These are phyloP conservation scores for Nidularia sp. DNA, from an alignment of 768 basidiomycete species.

Conservation along the genomic window DNA sequence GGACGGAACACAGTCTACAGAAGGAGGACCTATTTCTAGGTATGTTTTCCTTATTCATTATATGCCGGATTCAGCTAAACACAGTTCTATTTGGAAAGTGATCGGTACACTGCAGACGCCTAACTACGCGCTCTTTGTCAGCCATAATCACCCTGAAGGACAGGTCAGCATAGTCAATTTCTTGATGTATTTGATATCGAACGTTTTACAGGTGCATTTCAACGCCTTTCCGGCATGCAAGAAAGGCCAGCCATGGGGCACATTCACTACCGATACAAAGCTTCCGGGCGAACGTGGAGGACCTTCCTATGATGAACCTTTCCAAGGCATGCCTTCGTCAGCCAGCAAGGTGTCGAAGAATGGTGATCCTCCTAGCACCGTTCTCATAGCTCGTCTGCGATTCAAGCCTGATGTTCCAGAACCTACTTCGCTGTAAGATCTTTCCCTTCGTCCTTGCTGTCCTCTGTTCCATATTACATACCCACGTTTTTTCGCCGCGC, in stretches of 20 bases:
- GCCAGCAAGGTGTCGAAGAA: constrained; percentile 38
- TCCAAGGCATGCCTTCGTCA: constrained; percentile 14
- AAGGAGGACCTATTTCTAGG: constrained; percentile 60
- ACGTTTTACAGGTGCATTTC: constrained; percentile 37
- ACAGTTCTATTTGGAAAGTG: constrained; percentile 24
- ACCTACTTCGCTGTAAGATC: constrained; percentile 32
- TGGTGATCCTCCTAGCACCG: constrained; percentile 33
- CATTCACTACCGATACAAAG: constrained; percentile 41
- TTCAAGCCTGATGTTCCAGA: constrained; percentile 42
- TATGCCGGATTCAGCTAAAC: neutral
- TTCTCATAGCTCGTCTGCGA: constrained; percentile 45
- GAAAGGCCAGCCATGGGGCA: constrained; percentile 52
- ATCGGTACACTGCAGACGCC: constrained; percentile 69
- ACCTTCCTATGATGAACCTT: constrained; percentile 27
- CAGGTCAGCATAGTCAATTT: constrained; percentile 25
- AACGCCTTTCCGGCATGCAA: constrained; percentile 42
- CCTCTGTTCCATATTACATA: too few relatives aligned
- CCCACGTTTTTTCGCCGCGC: too few relatives aligned
- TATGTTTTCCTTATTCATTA: constrained; percentile 11
- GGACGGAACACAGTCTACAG: constrained; percentile 38
- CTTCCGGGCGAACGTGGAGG: constrained; percentile 24
- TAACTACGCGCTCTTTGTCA: constrained; percentile 74
- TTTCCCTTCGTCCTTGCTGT: too few relatives aligned
- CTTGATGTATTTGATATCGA: neutral
- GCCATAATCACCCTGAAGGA: constrained; percentile 62